phyloP scores from a whole-genome alignment of 176 grass and related monocot genomes.

The Juncus inflexus region DNA sequence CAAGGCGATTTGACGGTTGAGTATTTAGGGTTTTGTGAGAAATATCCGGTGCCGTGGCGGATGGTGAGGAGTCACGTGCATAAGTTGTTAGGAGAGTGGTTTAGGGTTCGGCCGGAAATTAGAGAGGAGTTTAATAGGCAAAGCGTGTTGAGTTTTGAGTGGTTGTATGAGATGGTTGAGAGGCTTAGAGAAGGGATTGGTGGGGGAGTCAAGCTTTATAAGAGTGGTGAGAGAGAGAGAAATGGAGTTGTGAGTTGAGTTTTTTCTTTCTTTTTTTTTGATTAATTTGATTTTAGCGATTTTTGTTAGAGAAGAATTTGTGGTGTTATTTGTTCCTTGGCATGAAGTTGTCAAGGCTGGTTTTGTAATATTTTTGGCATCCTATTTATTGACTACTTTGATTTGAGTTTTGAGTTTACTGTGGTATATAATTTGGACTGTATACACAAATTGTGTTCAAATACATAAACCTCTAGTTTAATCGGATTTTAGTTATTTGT shows the following conservation, averaged over 20 bases:
- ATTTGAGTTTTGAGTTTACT: no score
- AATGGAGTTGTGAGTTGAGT: slow-evolving; percentile 10
- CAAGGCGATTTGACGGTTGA: slow-evolving; percentile 73
- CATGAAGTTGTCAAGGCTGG: neutral
- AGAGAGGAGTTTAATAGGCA: slow-evolving; percentile 87
- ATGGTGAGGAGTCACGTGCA: slow-evolving; percentile 93
- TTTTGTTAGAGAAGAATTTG: slow-evolving; percentile 8
- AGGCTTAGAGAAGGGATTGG: slow-evolving; percentile 52
- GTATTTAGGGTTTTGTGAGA: slow-evolving; percentile 80
- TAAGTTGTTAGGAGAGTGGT: slow-evolving; percentile 91
- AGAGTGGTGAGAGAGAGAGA: neutral
- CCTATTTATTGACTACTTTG: no score
- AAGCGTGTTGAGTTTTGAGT: slow-evolving; percentile 73
- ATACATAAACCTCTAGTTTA: no score
- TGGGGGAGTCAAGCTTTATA: slow-evolving; percentile 55
- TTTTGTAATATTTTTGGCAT: no score
- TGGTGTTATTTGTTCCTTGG: neutral
- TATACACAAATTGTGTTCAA: no score
- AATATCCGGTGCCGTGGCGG: slow-evolving; percentile 94
- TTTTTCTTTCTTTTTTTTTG: neutral
- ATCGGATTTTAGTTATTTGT: no score
- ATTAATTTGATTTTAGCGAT: neutral
- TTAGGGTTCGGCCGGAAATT: slow-evolving; percentile 72
- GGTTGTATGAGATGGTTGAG: slow-evolving; percentile 76
- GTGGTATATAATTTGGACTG: no score